Conservation (phyloP, 1,284 basidiomycete genomes). For the Pyrrhoderma lamaoense region DNA sequence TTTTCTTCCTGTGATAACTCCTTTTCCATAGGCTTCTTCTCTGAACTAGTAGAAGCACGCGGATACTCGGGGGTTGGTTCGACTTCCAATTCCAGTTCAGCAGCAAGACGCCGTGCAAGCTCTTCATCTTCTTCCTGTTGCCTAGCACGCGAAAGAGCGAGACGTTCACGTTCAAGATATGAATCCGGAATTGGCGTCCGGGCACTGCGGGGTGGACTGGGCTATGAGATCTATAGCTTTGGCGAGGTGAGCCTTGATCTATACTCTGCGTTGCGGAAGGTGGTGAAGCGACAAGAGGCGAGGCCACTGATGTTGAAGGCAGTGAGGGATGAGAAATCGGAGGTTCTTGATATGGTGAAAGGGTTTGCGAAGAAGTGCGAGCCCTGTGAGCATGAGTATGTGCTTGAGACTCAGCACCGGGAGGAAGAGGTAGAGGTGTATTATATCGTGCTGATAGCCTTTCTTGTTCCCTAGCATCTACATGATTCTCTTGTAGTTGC, state of each 20-base stretch:
- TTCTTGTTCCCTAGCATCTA: too few species aligned
- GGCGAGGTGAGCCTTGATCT: too few species aligned
- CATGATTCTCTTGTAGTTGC: too few species aligned
- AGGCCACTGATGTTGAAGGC: too few species aligned
- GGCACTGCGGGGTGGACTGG: background rate
- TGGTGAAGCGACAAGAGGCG: too few species aligned
- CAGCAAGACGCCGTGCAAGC: constrained; percentile 12
- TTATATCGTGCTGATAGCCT: too few species aligned
- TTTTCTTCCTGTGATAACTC: constrained; percentile 14
- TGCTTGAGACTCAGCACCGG: background rate
- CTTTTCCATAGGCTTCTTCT: constrained; percentile 6
- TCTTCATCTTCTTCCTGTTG: constrained; percentile 19
- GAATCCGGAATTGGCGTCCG: constrained; percentile 3
- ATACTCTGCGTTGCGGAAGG: too few species aligned
- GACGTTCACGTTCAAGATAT: constrained; percentile 13
- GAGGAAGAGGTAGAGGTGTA: too few species aligned
- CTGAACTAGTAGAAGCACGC: too few species aligned
- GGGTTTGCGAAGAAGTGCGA: background rate
- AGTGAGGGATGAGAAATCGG: too few species aligned
- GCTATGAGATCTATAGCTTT: background rate
- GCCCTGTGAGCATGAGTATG: background rate
- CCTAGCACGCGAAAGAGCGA: constrained; percentile 11
- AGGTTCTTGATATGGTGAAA: background rate
- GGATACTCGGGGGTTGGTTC: too few species aligned
- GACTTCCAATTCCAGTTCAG: constrained; percentile 4